Evolutionary conservation across 495 filamentous ascomycete species (phyloP), one percentile per base, ranked within the genome.

Genomic region (Penicillium alfredii): DNA sequence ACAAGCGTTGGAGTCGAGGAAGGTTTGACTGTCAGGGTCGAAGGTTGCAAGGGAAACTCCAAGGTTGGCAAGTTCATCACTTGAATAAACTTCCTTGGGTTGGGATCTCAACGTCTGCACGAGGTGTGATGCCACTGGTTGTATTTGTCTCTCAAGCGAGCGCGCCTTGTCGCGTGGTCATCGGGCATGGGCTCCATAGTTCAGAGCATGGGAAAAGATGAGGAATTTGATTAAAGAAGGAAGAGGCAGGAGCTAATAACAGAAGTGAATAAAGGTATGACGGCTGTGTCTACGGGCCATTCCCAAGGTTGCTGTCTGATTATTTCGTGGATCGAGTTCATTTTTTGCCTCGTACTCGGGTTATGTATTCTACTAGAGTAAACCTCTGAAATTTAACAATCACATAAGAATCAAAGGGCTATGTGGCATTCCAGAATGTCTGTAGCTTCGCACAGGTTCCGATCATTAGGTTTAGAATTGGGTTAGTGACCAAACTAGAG

Each of bases 381-480:
- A n/a, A n/a, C n/a, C n/a, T n/a, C n/a, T n/a, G n/a, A n/a, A n/a
- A n/a, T n/a, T n/a, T n/a, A n/a, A n/a, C n/a, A n/a, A n/a, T n/a
- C n/a, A n/a, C n/a, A n/a, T n/a, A n/a, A n/a, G n/a, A n/a, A n/a
- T n/a, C n/a, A n/a, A n/a, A n/a, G n/a, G n/a, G n/a, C n/a, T n/a
- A n/a, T n/a, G n/a, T n/a, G n/a, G n/a, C n/a, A n/a, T n/a, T n/a
- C n/a, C n/a, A n/a, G n/a, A n/a, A n/a, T n/a, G n/a, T n/a, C n/a
- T n/a, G n/a, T n/a, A n/a, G n/a, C n/a, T n/a, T n/a, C n/a, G n/a
- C n/a, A n/a, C n/a, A n/a, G n/a, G n/a, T n/a, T n/a, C n/a, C n/a
- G n/a, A n/a, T n/a, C n/a, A n/a, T n/a, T n/a, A n/a, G 15, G 14
- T 29, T 30, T 21, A 38, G 17, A 14, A 18, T 38, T 38, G 18